Percentiles rank a stretch among this genome's conserved stretches.
These are phyloP conservation scores for Suhomyces wounanorum DNA, from an alignment of 1,139 yeast species.

Conservation along the genomic window DNA sequence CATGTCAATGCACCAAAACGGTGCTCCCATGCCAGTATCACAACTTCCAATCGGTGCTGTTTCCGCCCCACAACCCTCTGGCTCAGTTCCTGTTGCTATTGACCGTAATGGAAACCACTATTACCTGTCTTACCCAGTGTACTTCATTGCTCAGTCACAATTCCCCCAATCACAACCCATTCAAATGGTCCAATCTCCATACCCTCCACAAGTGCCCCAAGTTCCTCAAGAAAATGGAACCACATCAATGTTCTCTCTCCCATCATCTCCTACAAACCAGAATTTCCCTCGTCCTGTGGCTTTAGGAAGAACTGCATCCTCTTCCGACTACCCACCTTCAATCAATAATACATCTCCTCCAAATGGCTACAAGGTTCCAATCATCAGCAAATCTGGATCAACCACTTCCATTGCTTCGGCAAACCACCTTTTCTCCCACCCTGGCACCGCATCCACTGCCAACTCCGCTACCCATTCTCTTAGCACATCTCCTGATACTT, in stretches of 20 bases:
- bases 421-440: constrained; percentile 23
- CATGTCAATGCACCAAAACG: neutral
- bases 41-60: no score
- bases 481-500: constrained; percentile 37
- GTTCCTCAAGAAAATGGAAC: neutral
- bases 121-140: constrained; percentile 41
- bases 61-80: neutral
- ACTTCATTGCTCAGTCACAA: constrained; percentile 32
- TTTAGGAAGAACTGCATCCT: neutral
- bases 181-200: constrained; percentile 4
- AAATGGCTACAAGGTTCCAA: constrained; percentile 3
- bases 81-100: constrained; percentile 32
- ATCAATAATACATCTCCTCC: constrained; percentile 10
- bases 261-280: constrained; percentile 17
- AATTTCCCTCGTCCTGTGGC: constrained; percentile 4
- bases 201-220: constrained; percentile 4
- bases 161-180: constrained; percentile 6
- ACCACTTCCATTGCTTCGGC: constrained; percentile 24
- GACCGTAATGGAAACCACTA: constrained; percentile 40
- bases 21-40: neutral
- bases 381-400: constrained; percentile 13
- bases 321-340: neutral
- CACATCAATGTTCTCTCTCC: constrained; percentile 17
- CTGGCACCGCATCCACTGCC: constrained; percentile 22
- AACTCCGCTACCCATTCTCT: constrained; percentile 30